phyloP scores from a whole-genome alignment of 176 grass and related monocot genomes.

The Cenchrus americanus region DNA sequence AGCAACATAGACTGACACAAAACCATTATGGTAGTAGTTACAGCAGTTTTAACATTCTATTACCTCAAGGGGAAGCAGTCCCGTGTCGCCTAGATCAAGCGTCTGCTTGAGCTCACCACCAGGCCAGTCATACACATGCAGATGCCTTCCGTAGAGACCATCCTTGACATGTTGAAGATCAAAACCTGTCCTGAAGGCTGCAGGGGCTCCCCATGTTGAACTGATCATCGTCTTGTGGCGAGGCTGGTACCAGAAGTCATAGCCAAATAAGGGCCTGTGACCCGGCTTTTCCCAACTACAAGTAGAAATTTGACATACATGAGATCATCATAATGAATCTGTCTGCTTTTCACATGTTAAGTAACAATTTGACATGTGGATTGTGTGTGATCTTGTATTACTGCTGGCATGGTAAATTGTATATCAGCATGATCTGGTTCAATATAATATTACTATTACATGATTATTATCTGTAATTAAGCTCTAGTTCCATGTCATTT shows the following conservation, averaged over 20 bases:
- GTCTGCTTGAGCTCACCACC: constrained; percentile 91
- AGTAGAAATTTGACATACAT: neutral
- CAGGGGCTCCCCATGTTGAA: constrained; percentile 86
- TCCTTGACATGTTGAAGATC: constrained; percentile 85
- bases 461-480: neutral
- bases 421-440: too few relatives aligned
- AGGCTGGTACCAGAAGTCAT: constrained; percentile 97
- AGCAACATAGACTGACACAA: neutral
- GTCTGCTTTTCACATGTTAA: neutral
- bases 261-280: constrained; percentile 81
- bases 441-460: neutral
- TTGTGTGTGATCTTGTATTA: neutral
- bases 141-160: constrained; percentile 85
- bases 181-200: constrained; percentile 75
- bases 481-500: neutral
- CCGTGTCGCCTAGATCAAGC: constrained; percentile 66
- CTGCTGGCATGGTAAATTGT: neutral
- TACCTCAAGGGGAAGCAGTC: constrained; percentile 88
- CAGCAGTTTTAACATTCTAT: neutral
- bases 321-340: neutral
- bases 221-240: constrained; percentile 97
- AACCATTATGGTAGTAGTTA: neutral
- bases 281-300: constrained; percentile 93
- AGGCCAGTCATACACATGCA: constrained; percentile 93
- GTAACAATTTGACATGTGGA: neutral